Evolutionary conservation across 129 eudicot species (phyloP), one percentile per base, ranked within the genome.

Genomic region (Tanacetum coccineum): DNA sequence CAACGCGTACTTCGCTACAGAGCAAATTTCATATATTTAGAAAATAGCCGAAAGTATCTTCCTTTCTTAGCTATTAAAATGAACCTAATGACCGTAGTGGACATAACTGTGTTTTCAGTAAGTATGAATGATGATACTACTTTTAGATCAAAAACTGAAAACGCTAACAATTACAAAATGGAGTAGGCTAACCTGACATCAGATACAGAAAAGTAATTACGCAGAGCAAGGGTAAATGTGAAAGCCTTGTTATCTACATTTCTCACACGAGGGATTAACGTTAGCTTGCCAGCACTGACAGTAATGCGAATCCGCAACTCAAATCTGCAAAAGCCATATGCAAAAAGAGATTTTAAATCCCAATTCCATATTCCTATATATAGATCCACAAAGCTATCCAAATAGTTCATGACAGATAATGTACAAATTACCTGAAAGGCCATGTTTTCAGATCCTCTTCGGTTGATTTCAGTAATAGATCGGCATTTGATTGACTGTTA

Each of bases 1-100:
- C 98, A 69, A 92, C 88, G 20, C 98, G 95, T 77, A 92, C 98
- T 84, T 92, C 98, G 79, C 98, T 92, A 87, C 80, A 82, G 83
- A 78, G 62, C 47, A 73, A 77, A 79, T 45, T 67, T 79, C 36
- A 36, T 74, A 67, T 47, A 49, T 76, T 12, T 72, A 72, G 22
- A 66, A 48, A 66, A 67, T 66, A 64, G 48, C 59, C 55, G 39
- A 74, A 61, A 56, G 68, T 63, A 72, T 65, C 68, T 67, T 63
- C 17, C 53, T 54, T 30, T 62, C 46, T 72, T 54, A 65, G 67
- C 68, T 62, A 66, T 42, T 36, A 15, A 59, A 32, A 10, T 17
- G 50, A 55, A 39, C 28, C 47, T 51, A 62, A 54, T 45, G 59
- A 46, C 19, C 13, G 21, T 26, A 55, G 40, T 42, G 72, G 8